phyloP scores from a whole-genome alignment of 805 yeast species.

The Yamadazyma takamatsuzukensis region DNA sequence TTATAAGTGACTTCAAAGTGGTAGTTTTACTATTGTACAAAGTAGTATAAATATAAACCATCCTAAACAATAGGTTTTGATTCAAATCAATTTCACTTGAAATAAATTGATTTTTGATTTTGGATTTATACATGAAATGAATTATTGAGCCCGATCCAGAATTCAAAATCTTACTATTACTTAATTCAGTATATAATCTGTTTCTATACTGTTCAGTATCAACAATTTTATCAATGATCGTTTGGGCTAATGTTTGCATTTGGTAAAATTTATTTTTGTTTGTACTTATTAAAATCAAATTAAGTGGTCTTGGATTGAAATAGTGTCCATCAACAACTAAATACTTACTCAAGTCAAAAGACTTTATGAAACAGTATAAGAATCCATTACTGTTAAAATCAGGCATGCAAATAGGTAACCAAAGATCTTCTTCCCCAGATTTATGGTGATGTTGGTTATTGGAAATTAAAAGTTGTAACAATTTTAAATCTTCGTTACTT shows the following conservation, averaged over 20 bases:
- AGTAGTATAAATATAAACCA: conserved; percentile 32
- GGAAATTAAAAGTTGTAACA: conserved; percentile 67
- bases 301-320: conserved; percentile 13
- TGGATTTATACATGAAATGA: conserved; percentile 81
- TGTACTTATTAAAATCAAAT: conserved; percentile 55
- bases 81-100: conserved; percentile 33
- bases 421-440: conserved; percentile 59
- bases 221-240: conserved; percentile 38
- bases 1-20: conserved; percentile 12
- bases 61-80: conserved; percentile 30
- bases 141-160: conserved; percentile 35
- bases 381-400: conserved; percentile 87
- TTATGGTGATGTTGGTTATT: conserved; percentile 18
- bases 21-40: conserved; percentile 19
- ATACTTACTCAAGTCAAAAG: conserved; percentile 18
- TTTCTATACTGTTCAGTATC: conserved; percentile 18
- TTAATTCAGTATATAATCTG: conserved; percentile 22
- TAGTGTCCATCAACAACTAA: conserved; percentile 12
- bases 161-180: conserved; percentile 3
- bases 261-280: conserved; percentile 78
- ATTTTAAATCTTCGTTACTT: conserved; percentile 76
- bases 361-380: conserved; percentile 71
- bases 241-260: conserved; percentile 58
- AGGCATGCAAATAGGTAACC: conserved; percentile 94
- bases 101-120: conserved; percentile 61